These are phyloP conservation scores for Naganishia randhawae DNA, from an alignment of 768 basidiomycete species.

Conservation along the genomic window DNA sequence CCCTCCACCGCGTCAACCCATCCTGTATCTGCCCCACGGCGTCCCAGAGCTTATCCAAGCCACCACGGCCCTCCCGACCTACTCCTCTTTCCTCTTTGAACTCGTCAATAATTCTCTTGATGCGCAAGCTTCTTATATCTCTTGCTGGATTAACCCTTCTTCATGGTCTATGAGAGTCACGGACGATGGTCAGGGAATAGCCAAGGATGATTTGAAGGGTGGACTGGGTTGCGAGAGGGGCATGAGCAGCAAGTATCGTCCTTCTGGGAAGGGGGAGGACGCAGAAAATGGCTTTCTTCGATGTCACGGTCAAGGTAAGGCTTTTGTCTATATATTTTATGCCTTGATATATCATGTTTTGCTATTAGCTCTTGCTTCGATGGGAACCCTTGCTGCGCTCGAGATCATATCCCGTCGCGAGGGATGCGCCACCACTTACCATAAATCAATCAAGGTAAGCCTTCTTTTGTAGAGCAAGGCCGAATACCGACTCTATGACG, in stretches of 20 bases:
- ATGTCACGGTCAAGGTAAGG: conserved; percentile 84
- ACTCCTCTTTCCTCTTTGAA: conserved; percentile 61
- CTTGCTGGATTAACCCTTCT: conserved; percentile 67
- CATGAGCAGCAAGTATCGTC: conserved; percentile 37
- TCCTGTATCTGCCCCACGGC: not conserved
- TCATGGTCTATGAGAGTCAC: conserved; percentile 79
- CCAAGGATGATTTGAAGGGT: conserved; percentile 58
- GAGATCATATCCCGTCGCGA: conserved; percentile 65
- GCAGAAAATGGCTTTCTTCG: conserved; percentile 58
- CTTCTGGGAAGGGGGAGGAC: no score
- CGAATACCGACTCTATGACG: not conserved
- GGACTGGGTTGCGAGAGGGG: conserved; percentile 68
- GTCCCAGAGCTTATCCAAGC: conserved; percentile 8
- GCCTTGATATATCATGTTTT: not conserved
- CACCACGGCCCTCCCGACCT: conserved; percentile 8
- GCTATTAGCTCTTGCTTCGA: conserved; percentile 70
- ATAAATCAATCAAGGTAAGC: conserved; percentile 15
- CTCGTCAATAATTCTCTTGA: conserved; percentile 84
- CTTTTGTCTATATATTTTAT: no score
- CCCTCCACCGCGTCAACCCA: conserved; percentile 6
- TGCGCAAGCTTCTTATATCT: conserved; percentile 65
- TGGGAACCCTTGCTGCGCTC: conserved; percentile 70
- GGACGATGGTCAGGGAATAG: conserved; percentile 76
- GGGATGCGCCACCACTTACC: conserved; percentile 4
- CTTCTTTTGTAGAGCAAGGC: conserved; percentile 13